phyloP scores from a whole-genome alignment of 495 filamentous ascomycete genomes.

The Jackrogersella multiformis region DNA sequence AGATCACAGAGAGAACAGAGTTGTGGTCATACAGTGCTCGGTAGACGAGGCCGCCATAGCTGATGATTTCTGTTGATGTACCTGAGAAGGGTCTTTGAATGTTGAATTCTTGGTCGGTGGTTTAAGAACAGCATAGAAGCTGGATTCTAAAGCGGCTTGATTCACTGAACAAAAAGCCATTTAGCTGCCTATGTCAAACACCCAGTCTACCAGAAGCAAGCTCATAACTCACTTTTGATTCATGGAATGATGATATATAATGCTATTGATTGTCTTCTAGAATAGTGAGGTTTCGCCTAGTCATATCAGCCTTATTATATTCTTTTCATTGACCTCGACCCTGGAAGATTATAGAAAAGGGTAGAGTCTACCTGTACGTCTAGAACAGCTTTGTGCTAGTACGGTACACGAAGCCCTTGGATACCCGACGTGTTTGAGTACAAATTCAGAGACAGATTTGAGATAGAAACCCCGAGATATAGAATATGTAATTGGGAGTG shows the following conservation, averaged over 20 bases:
- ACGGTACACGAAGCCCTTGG: not conserved
- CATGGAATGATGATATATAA: not conserved
- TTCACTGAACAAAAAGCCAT: conserved; percentile 1
- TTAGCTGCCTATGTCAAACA: conserved; percentile 4
- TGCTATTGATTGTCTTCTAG: conserved; percentile 2
- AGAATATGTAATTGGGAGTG: not conserved
- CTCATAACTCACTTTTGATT: not conserved
- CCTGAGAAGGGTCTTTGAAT: not conserved
- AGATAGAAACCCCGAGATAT: not conserved
- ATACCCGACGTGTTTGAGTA: not conserved
- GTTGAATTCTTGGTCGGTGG: not conserved
- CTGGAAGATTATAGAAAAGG: not conserved
- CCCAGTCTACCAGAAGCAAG: not conserved
- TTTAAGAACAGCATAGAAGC: conserved; percentile 4
- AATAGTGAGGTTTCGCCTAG: conserved; percentile 1
- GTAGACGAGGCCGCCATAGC: conserved; percentile 5
- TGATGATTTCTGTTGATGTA: not conserved
- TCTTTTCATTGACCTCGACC: not conserved
- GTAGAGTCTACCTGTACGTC: not conserved
- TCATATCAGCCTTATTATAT: not conserved
- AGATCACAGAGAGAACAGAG: not conserved
- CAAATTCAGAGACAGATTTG: not conserved
- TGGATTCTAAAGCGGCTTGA: not conserved
- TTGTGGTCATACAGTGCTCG: not conserved
- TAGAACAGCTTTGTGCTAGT: not conserved